Conservation (phyloP, 257 asterid genomes). For the Vinca minor region DNA sequence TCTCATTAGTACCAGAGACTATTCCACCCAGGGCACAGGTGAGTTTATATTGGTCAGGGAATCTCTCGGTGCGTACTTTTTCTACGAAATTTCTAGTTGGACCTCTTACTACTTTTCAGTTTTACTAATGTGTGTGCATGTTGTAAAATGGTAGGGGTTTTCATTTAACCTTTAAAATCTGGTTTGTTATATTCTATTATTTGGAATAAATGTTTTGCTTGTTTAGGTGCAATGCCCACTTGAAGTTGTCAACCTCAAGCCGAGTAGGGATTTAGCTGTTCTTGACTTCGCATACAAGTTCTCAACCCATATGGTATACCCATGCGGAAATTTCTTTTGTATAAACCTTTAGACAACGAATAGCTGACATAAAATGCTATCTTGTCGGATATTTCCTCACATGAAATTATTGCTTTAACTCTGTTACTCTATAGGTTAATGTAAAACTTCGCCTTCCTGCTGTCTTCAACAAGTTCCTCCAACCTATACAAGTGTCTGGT, state of each 20-base stretch:
- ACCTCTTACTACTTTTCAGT: background rate
- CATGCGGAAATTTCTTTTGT: constrained; percentile 4
- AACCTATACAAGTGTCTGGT: constrained; percentile 62
- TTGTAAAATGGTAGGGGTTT: background rate
- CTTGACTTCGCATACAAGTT: constrained; percentile 79
- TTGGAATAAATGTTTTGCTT: constrained; percentile 11
- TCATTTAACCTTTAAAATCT: background rate
- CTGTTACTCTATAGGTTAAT: constrained; percentile 44
- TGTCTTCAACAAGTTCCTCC: constrained; percentile 72
- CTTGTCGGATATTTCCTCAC: background rate
- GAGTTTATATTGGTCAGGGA: constrained; percentile 1
- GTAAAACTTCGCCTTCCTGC: constrained; percentile 92
- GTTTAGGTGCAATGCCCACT: constrained; percentile 89
- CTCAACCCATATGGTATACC: constrained; percentile 56
- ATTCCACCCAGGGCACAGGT: constrained; percentile 99
- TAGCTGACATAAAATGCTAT: background rate
- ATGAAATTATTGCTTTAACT: background rate
- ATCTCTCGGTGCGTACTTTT: background rate
- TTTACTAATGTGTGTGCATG: background rate
- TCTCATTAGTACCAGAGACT: constrained; percentile 80
- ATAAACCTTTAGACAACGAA: background rate
- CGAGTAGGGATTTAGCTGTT: constrained; percentile 90
- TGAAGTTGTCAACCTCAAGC: constrained; percentile 73
- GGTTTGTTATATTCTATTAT: background rate
- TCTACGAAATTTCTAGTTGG: background rate